phyloP scores from a whole-genome alignment of 2,329 filamentous ascomycete genomes.

The Alternaria angustiovoidea region DNA sequence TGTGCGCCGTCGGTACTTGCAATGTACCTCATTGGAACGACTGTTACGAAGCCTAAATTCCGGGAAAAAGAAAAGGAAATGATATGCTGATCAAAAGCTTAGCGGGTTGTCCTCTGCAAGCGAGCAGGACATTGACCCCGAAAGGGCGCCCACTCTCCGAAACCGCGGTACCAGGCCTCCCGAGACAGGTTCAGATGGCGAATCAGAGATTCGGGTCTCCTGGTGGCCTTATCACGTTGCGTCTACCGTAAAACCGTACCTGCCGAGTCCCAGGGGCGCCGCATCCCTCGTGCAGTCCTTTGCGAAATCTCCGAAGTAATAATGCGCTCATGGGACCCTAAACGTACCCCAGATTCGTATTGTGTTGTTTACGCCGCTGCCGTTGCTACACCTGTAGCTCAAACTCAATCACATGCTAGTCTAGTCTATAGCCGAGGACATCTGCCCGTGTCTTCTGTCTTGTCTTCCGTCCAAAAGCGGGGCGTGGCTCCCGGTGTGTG shows the following conservation, averaged over 20 bases:
- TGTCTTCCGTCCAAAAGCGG: constrained; percentile 6
- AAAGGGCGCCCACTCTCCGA: constrained; percentile 1
- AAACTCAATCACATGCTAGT: constrained; percentile 8
- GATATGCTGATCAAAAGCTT: background rate
- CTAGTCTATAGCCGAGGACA: background rate
- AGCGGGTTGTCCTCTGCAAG: background rate
- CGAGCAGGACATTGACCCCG: constrained; percentile 4
- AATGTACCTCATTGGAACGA: background rate
- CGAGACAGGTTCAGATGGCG: background rate
- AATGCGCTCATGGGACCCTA: background rate
- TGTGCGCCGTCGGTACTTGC: background rate
- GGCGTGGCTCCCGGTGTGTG: background rate
- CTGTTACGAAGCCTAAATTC: background rate
- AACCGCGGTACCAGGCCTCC: constrained; percentile 8
- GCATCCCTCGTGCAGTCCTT: background rate
- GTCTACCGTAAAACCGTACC: background rate
- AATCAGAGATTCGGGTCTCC: background rate
- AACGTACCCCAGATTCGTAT: background rate
- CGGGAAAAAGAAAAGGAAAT: background rate
- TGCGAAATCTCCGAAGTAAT: constrained; percentile 1
- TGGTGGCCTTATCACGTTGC: background rate
- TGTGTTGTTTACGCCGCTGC: constrained; percentile 4
- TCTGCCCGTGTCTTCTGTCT: constrained; percentile 2
- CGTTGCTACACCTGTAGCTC: constrained; percentile 5
- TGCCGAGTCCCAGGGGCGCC: background rate